Evolutionary conservation across 2,329 filamentous ascomycete species (phyloP), one percentile per base, ranked within the genome.

Genomic region (Aspergillus brasiliensis): DNA sequence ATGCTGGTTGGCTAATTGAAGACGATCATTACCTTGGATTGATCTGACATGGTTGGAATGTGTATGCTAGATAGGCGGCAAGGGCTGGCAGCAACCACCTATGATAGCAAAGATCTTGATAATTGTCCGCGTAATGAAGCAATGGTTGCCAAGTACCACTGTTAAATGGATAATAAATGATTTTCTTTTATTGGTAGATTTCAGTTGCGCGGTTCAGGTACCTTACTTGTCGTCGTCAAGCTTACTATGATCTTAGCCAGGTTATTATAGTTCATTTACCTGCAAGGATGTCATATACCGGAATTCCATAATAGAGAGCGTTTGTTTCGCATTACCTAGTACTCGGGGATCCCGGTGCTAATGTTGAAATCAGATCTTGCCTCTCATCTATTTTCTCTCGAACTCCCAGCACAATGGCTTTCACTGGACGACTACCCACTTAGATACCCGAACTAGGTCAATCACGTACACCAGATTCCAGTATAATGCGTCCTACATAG

Each of bases 21-120:
- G 38, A 42, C 19, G 38, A 42, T 42, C 38, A 42, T 42, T 42
- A 19, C n/a, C 38, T 42, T 42, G 38, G n/a, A 19, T 19, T 42
- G 17, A 17, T n/a, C 17, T 42, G 40, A 42, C 40, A 42, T 42
- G 40, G 21, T 19, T 42, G 40, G 40, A 42, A 42, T 42, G 17
- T 8, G 21, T 19, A 21, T 42, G 17, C 40, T 42, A 10, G 40
- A 42, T 21, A 42, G 8, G n/a, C 17, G 40, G 40, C 40, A 42
- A 42, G 17, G 40, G 38, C 8, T 42, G 8, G 38, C n/a, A 17
- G 8, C n/a, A 19, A n/a, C n/a, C 15, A 17, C 38, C 17, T 42
- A 42, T 42, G n/a, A 17, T 42, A 19, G 8, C n/a, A 2, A 2
- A 21, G 5, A 3, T 42, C 40, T 21, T 42, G 17, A 6, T 42